These are phyloP conservation scores for Klebsormidium nitens DNA, from an alignment of 139 green algal species.

Conservation along the genomic window DNA sequence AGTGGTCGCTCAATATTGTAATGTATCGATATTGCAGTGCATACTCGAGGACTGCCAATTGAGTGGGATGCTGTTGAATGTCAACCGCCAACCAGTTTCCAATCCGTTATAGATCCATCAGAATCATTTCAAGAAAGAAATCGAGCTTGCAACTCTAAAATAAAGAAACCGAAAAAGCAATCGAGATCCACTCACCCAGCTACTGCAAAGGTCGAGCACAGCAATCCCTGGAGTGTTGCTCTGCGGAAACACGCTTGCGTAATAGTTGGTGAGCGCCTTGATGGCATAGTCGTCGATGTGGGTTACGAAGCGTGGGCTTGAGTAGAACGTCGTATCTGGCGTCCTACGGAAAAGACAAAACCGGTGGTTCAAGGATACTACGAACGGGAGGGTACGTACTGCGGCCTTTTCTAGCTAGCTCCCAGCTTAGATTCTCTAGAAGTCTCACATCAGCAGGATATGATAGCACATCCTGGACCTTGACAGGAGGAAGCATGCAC, in stretches of 20 bases:
- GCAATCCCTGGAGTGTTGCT: conserved; percentile 40
- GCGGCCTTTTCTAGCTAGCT: background rate
- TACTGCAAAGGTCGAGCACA: conserved; percentile 78
- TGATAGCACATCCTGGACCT: no score
- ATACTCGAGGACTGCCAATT: no score
- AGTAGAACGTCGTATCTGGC: conserved; percentile 65
- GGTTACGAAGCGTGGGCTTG: conserved; percentile 76
- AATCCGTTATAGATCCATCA: no score
- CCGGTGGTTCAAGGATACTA: no score
- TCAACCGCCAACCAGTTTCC: no score
- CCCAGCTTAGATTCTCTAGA: background rate
- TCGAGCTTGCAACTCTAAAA: no score
- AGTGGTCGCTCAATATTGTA: no score
- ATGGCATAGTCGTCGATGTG: conserved; percentile 95
- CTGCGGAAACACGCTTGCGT: conserved; percentile 57
- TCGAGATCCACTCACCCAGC: conserved; percentile 64
- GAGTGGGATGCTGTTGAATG: no score
- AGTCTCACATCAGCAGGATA: background rate
- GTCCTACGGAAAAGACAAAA: conserved; percentile 12
- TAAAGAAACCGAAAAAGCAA: no score
- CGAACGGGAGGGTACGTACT: background rate
- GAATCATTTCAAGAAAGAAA: no score
- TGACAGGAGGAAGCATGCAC: no score
- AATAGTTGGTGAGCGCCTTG: conserved; percentile 75
- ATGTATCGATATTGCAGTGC: no score